Base-by-base conservation (phyloP, 192 early-diverging fungal species). In the Coemansia sp. region DNA sequence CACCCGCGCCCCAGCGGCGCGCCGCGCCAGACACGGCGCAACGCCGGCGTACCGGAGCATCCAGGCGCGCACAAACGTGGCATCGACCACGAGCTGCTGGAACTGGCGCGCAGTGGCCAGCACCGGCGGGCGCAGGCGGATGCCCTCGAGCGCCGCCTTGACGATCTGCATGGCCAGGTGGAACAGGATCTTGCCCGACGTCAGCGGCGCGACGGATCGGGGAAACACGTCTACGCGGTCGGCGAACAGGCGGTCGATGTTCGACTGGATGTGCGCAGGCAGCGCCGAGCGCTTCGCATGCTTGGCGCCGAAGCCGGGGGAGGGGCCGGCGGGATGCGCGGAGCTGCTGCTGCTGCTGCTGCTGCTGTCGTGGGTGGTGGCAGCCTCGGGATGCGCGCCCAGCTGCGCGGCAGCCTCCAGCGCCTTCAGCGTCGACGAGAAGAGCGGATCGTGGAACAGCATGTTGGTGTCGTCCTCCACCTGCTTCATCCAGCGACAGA, bases 191-290 rank as follows among this genome's bases (percentile, higher is more conserved):
- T 74, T 61, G 18, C 80, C 80, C 3, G 80, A 65, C 15, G 68
- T 49, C 48, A 82, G 61, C 10, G 71, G 65, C 5, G 37, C 49
- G 7, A 77, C 43, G n/a, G 57, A 61, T 19, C 56, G 64, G 3
- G 80, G 80, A 18, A 81, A 81, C 18, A 81, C 65, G 18, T 85
- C 83, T 5, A 85, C 70, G 15, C 75, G 83, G 48, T 85, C 78
- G n/a, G 77, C 78, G 72, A 85, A 85, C 43, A 85, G 49, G 0
- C 74, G 62, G 58, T 85, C 83, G n/a, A 85, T 81, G 56, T 80
- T 80, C 2, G 78, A 81, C 50, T 81, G 39, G 15, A 85, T 75
- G 16, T 85, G 77, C 4, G 74, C 72, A 21, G 77, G 77, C 42
- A 76, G 18, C 6, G 64, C 19, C 5, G 68, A 59, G 43, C 58